phyloP scores from a whole-genome alignment of 164 flowering plant species.

The Malania oleifera region DNA sequence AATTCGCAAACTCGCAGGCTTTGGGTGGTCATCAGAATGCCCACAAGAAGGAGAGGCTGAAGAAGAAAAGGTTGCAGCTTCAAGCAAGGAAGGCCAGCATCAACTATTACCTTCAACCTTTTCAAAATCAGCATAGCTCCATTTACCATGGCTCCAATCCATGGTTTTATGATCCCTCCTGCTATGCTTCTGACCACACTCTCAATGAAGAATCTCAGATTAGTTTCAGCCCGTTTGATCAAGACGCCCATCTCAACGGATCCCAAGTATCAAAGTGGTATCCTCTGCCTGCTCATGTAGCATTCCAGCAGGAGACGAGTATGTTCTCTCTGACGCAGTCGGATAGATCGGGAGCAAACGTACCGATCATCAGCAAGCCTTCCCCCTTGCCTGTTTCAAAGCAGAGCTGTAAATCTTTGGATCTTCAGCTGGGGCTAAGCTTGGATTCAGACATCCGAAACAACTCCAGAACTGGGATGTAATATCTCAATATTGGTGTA shows the following conservation, averaged over 20 bases:
- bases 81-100: constrained; percentile 74
- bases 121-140: constrained; percentile 21
- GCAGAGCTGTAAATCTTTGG: constrained; percentile 33
- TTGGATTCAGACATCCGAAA: constrained; percentile 17
- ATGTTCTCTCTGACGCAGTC: constrained; percentile 28
- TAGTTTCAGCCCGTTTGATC: constrained; percentile 42
- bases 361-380: constrained; percentile 20
- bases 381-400: constrained; percentile 28
- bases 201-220: constrained; percentile 50
- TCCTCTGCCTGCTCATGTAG: constrained; percentile 16
- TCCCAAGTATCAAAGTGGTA: constrained; percentile 20
- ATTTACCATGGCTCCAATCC: constrained; percentile 21
- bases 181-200: constrained; percentile 28
- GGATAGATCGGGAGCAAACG: constrained; percentile 20
- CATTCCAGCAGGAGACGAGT: constrained; percentile 25
- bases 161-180: constrained; percentile 40
- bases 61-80: constrained; percentile 74
- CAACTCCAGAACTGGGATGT: constrained; percentile 21
- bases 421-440: constrained; percentile 46
- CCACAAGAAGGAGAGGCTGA: constrained; percentile 88
- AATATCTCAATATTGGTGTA: not conserved
- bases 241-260: constrained; percentile 16
- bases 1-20: constrained; percentile 84
- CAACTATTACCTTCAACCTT: constrained; percentile 57
- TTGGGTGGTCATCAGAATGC: constrained; percentile 99